phyloP scores from a whole-genome alignment of 306 rosid genomes.

The Pachyrhizus erosus region DNA sequence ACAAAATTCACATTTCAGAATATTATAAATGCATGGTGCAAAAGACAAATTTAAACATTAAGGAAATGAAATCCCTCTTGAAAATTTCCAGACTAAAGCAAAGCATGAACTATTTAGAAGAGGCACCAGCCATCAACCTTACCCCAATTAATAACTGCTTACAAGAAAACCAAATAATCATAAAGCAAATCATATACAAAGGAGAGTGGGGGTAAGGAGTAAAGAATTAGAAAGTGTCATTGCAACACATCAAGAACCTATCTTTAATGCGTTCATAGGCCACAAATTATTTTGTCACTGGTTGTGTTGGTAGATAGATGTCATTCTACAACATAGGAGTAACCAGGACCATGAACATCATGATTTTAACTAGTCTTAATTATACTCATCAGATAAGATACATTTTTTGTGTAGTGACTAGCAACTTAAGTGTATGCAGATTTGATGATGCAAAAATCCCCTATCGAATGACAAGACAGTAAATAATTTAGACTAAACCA shows the following conservation, averaged over 20 bases:
- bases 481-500: no score
- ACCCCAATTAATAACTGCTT: not conserved
- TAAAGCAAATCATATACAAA: not conserved
- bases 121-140: constrained; percentile 9
- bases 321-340: not conserved
- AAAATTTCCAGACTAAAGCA: not conserved
- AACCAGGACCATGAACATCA: not conserved
- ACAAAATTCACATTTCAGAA: constrained; percentile 1
- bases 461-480: not conserved
- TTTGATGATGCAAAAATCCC: not conserved
- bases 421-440: not conserved
- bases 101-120: constrained; percentile 13
- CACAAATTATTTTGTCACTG: constrained; percentile 1
- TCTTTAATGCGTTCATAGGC: not conserved
- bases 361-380: constrained; percentile 1
- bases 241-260: not conserved
- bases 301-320: not conserved
- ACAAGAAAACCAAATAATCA: not conserved
- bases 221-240: not conserved
- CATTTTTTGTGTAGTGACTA: not conserved
- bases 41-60: not conserved
- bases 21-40: not conserved
- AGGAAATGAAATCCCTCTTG: not conserved
- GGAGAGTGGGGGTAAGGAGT: no score
- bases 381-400: not conserved